Percentiles rank a stretch among this genome's conserved stretches.
Conservation (phyloP, 305 asterid genomes). For the Salvia sclarea region DNA sequence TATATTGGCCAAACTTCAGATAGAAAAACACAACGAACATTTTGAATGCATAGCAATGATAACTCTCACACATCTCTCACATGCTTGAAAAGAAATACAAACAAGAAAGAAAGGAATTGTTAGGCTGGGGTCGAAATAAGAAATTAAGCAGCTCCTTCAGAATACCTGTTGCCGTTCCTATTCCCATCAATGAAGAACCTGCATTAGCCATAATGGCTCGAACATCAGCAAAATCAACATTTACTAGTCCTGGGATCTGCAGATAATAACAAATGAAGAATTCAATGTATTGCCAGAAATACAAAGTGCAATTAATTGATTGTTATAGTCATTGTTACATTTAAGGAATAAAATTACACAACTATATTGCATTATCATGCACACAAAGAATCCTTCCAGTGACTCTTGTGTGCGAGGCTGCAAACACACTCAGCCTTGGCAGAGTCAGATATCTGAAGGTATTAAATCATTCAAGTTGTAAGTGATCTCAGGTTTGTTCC, state of each 20-base stretch:
- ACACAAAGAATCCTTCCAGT: not conserved
- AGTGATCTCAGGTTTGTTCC: not conserved
- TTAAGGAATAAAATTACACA: not conserved
- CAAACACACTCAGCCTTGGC: constrained; percentile 1
- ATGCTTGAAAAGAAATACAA: not conserved
- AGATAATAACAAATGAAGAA: constrained; percentile 30
- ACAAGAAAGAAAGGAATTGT: not conserved
- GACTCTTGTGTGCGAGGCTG: not conserved
- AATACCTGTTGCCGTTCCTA: constrained; percentile 92
- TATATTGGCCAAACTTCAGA: not conserved
- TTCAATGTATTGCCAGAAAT: constrained; percentile 13
- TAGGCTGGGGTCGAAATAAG: constrained; percentile 2
- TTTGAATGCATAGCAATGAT: not conserved
- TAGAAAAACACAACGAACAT: not conserved
- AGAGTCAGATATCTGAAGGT: not conserved
- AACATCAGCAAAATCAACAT: constrained; percentile 97
- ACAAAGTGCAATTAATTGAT: constrained; percentile 14
- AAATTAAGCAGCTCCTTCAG: constrained; percentile 28
- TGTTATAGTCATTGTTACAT: constrained; percentile 1
- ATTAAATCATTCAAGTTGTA: not conserved
- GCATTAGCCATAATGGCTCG: constrained; percentile 97
- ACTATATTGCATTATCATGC: not conserved
- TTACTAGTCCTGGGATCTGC: constrained; percentile 89
- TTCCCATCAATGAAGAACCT: constrained; percentile 95
- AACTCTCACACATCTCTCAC: not conserved